Evolutionary conservation across 306 rosid species (phyloP).

Genomic region (Morella rubra): DNA sequence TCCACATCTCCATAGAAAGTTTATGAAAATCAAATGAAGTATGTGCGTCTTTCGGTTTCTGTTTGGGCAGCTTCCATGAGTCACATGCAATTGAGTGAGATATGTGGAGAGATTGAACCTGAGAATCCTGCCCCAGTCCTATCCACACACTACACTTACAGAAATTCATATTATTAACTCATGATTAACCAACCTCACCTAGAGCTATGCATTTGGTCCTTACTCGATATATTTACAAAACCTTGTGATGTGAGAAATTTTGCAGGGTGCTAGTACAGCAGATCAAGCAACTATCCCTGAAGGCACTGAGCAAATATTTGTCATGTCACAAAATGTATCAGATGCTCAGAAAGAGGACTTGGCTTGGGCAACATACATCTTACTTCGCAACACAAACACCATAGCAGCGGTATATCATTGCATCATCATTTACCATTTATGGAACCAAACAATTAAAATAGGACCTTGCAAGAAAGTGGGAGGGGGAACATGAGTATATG

Average conservation of each 20-base stretch:
- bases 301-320: slow-evolving; percentile 69
- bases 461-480: not conserved
- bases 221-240: not conserved
- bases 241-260: slow-evolving; percentile 17
- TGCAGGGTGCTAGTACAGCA: slow-evolving; percentile 70
- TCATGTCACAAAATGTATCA: slow-evolving; percentile 53
- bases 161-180: not conserved
- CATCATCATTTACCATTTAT: slow-evolving; percentile 13
- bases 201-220: slow-evolving; percentile 10
- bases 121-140: too few relatives aligned
- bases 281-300: slow-evolving; percentile 67
- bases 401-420: slow-evolving; percentile 51
- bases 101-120: slow-evolving; percentile 1
- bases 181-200: not conserved
- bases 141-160: not conserved
- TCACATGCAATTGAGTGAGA: not conserved
- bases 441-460: not conserved
- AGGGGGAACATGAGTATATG: not conserved
- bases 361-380: slow-evolving; percentile 86
- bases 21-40: too few relatives aligned
- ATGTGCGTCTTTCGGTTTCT: too few relatives aligned
- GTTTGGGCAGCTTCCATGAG: too few relatives aligned
- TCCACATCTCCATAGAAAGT: too few relatives aligned
- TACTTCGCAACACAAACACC: slow-evolving; percentile 75
- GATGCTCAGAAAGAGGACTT: slow-evolving; percentile 67